Percentiles rank a stretch among this genome's conserved stretches.
These are phyloP conservation scores for Priceomyces carsonii DNA, from an alignment of 805 yeast genomes.

Conservation along the genomic window DNA sequence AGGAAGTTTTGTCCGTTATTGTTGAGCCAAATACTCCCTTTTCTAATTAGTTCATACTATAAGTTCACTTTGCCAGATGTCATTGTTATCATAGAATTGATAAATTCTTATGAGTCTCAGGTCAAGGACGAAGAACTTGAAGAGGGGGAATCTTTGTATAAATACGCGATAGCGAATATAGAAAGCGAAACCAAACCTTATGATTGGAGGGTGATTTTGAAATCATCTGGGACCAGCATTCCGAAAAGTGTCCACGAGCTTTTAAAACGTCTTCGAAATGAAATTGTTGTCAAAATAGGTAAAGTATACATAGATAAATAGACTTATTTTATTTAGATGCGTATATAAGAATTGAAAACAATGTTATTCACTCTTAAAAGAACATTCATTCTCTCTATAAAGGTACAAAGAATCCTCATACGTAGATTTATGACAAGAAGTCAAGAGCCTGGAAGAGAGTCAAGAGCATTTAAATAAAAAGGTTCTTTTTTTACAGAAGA, in stretches of 20 bases:
- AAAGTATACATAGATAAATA: constrained; percentile 28
- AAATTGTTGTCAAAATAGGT: constrained; percentile 34
- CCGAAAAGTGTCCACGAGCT: constrained; percentile 29
- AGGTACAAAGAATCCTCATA: constrained; percentile 1
- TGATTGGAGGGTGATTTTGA: constrained; percentile 39
- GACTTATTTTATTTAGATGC: not conserved
- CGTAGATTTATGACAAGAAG: too few species aligned
- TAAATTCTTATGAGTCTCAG: constrained; percentile 35
- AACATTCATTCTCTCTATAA: constrained; percentile 5
- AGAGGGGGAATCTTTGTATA: constrained; percentile 33
- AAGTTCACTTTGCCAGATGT: constrained; percentile 31
- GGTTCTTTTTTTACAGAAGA: not conserved
- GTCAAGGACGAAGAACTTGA: constrained; percentile 20
- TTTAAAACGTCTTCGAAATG: constrained; percentile 28
- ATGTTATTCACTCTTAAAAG: too few species aligned
- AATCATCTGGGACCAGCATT: constrained; percentile 12
- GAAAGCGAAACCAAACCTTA: constrained; percentile 16
- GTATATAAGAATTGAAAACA: too few species aligned
- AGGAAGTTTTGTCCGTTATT: constrained; percentile 49
- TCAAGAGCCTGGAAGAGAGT: too few species aligned
- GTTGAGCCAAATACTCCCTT: constrained; percentile 49
- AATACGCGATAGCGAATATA: constrained; percentile 26
- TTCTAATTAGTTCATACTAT: constrained; percentile 20
- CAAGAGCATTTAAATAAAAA: too few species aligned
- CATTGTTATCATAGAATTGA: constrained; percentile 37